These are phyloP conservation scores for Pueraria montana DNA, from an alignment of 306 rosid genomes.

Conservation along the genomic window DNA sequence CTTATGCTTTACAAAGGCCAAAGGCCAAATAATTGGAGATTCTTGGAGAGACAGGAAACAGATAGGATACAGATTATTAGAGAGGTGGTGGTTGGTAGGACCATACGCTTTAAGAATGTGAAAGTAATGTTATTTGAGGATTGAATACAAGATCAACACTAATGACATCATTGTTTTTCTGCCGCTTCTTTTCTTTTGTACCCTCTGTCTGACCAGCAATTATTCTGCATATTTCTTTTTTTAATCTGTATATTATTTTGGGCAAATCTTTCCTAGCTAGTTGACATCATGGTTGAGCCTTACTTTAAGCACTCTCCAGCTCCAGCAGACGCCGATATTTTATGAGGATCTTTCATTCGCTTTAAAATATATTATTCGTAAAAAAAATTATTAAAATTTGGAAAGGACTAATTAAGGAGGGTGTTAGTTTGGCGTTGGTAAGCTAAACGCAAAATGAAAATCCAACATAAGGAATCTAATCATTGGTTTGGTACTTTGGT, in stretches of 20 bases:
- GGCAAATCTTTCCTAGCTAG: slow-evolving; percentile 5
- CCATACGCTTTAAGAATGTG: neutral
- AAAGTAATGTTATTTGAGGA: slow-evolving; percentile 15
- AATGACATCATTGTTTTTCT: neutral
- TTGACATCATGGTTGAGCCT: slow-evolving; percentile 10
- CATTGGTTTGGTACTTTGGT: neutral
- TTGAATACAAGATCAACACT: neutral
- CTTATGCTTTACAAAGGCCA: slow-evolving; percentile 15
- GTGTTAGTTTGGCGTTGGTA: neutral
- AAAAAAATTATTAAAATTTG: neutral
- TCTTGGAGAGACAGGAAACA: neutral
- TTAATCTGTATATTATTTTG: neutral
- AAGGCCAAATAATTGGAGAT: slow-evolving; percentile 37
- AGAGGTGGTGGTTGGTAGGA: neutral
- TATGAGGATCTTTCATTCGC: neutral
- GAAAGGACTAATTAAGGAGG: neutral
- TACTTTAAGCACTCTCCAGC: neutral
- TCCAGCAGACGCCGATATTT: neutral
- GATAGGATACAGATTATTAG: neutral
- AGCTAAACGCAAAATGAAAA: neutral
- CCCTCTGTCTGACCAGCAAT: neutral
- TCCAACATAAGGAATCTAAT: neutral
- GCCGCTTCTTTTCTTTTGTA: slow-evolving; percentile 12
- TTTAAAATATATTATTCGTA: neutral
- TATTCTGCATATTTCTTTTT: neutral